A percentile compares a stretch with the other conserved stretches of the same genome.
phyloP scores from a whole-genome alignment of 805 yeast genomes.

The Yueomyces sp. region DNA sequence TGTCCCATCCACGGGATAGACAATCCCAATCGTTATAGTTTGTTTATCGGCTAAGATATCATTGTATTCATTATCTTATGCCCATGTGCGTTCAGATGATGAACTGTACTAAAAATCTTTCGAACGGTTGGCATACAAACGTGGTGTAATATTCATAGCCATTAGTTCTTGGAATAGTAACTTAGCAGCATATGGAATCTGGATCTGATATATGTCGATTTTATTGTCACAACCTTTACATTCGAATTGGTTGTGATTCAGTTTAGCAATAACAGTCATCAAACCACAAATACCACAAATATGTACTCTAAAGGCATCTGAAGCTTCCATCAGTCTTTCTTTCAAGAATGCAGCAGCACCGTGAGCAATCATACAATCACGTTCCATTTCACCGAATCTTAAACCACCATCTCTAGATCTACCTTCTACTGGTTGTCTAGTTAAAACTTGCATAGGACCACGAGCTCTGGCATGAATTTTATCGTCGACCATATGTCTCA shows the following conservation, averaged over 20 bases:
- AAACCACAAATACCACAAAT: slow-evolving; percentile 97
- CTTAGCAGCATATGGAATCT: slow-evolving; percentile 97
- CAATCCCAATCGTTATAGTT: too few relatives aligned
- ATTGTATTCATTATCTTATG: too few relatives aligned
- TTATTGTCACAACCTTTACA: slow-evolving; percentile 98
- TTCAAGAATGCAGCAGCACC: slow-evolving; percentile 98
- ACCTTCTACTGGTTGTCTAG: slow-evolving; percentile 99
- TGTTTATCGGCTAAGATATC: too few relatives aligned
- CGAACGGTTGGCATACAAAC: slow-evolving; percentile 88
- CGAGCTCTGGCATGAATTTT: slow-evolving; percentile 98
- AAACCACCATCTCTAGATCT: slow-evolving; percentile 98
- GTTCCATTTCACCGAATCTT: slow-evolving; percentile 99
- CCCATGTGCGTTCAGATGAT: too few relatives aligned
- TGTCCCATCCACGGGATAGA: too few relatives aligned
- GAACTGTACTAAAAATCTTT: slow-evolving; percentile 16
- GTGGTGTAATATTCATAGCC: slow-evolving; percentile 98
- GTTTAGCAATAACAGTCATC: slow-evolving; percentile 94
- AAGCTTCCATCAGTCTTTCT: slow-evolving; percentile 97
- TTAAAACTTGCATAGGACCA: slow-evolving; percentile 95
- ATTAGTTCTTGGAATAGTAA: slow-evolving; percentile 94
- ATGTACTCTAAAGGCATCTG: slow-evolving; percentile 97
- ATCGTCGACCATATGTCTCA: slow-evolving; percentile 98
- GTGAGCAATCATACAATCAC: slow-evolving; percentile 99
- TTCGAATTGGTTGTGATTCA: slow-evolving; percentile 95
- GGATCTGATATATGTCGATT: slow-evolving; percentile 94